phyloP scores from a whole-genome alignment of 1,284 basidiomycete species.

The Ceratobasidium sp. region DNA sequence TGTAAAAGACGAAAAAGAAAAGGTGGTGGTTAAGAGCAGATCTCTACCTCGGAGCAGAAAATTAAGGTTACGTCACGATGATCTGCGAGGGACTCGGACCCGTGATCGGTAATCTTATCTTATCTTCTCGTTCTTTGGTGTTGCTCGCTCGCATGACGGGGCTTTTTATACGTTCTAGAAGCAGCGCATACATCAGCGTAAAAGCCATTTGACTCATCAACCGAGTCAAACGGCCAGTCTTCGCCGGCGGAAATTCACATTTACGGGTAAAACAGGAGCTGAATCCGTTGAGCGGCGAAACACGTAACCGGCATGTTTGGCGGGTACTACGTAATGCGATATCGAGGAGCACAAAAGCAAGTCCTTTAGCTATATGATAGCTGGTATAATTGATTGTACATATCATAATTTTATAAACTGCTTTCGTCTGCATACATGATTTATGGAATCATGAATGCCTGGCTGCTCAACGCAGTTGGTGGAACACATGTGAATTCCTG shows the following conservation, averaged over 20 bases:
- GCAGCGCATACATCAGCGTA: too few relatives aligned
- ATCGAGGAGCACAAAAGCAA: too few relatives aligned
- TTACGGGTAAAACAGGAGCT: constrained; percentile 21
- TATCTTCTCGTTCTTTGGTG: background rate
- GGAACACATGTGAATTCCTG: too few relatives aligned
- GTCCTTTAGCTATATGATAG: too few relatives aligned
- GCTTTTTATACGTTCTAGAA: background rate
- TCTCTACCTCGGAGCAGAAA: background rate
- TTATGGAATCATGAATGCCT: too few relatives aligned
- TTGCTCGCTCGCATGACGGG: background rate
- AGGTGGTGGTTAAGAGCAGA: background rate
- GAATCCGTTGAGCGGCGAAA: constrained; percentile 21
- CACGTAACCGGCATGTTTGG: background rate
- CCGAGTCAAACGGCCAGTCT: background rate
- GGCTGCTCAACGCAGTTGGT: too few relatives aligned
- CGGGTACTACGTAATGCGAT: too few relatives aligned
- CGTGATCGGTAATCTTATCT: constrained; percentile 23
- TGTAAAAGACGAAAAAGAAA: background rate
- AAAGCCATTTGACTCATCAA: background rate
- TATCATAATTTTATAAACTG: too few relatives aligned
- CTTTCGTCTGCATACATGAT: too few relatives aligned
- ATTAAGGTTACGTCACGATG: constrained; percentile 19
- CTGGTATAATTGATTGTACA: too few relatives aligned
- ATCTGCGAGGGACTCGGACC: background rate
- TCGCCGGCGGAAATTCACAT: background rate